A percentile compares a stretch with the other conserved stretches of the same genome.
These are phyloP conservation scores for Paracoccidioides lutzii DNA, from an alignment of 2,329 filamentous ascomycete species.

Conservation along the genomic window DNA sequence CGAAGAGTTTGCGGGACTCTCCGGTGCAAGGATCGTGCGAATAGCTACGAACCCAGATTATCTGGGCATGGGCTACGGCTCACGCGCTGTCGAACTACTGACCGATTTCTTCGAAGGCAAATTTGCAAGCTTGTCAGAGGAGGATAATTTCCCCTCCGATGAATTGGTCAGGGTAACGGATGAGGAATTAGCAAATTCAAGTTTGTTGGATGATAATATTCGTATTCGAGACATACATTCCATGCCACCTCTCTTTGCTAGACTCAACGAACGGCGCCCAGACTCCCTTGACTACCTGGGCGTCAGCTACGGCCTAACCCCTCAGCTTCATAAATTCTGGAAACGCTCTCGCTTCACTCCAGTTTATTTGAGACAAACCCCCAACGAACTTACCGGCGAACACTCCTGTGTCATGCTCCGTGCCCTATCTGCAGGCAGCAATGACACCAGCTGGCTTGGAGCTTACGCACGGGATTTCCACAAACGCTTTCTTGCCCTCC, in stretches of 20 bases:
- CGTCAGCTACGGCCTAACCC: slow-evolving; percentile 86
- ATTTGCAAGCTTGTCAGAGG: slow-evolving; percentile 71
- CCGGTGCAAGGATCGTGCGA: slow-evolving; percentile 79
- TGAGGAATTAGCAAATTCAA: slow-evolving; percentile 61
- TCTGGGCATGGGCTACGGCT: slow-evolving; percentile 82
- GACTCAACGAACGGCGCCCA: slow-evolving; percentile 69
- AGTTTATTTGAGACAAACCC: slow-evolving; percentile 86
- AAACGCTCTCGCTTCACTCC: slow-evolving; percentile 75
- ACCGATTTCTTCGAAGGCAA: slow-evolving; percentile 91
- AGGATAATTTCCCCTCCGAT: slow-evolving; percentile 39
- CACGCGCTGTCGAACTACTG: slow-evolving; percentile 73
- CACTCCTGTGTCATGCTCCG: slow-evolving; percentile 97
- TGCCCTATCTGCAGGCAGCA: slow-evolving; percentile 48
- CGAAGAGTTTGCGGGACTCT: slow-evolving; percentile 85
- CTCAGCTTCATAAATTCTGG: slow-evolving; percentile 89
- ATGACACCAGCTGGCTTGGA: slow-evolving; percentile 72
- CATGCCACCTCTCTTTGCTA: slow-evolving; percentile 88
- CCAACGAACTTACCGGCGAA: slow-evolving; percentile 92
- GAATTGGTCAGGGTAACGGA: slow-evolving; percentile 71
- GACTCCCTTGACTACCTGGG: slow-evolving; percentile 81
- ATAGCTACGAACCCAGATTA: slow-evolving; percentile 97
- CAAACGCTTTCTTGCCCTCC: slow-evolving; percentile 73
- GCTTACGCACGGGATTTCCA: slow-evolving; percentile 92
- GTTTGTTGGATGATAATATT: slow-evolving; percentile 73
- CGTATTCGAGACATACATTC: slow-evolving; percentile 77